Percentiles rank a stretch among this genome's conserved stretches.
These are phyloP conservation scores for Curvularia eragrostidis DNA, from an alignment of 2,329 filamentous ascomycete genomes.

Conservation along the genomic window DNA sequence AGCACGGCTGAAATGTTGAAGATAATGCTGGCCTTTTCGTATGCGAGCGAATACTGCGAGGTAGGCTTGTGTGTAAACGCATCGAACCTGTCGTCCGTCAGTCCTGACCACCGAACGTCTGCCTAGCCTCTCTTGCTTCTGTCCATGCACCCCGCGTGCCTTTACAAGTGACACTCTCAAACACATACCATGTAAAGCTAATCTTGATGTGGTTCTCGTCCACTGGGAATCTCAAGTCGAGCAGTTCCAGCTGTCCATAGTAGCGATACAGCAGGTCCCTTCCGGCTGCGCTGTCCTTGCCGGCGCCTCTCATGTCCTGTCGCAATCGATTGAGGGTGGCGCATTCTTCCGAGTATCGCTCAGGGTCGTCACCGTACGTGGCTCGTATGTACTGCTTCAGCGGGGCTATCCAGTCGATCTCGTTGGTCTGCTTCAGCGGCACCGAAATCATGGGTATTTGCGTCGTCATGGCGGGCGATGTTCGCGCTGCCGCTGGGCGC, in stretches of 20 bases:
- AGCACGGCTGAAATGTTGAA: conserved; percentile 99
- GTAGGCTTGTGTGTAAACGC: conserved; percentile 99
- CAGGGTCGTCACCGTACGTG: conserved; percentile 95
- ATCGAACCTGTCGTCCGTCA: conserved; percentile 76
- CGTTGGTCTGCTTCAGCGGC: conserved; percentile 91
- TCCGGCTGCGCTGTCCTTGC: conserved; percentile 93
- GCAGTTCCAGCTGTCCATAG: conserved; percentile 93
- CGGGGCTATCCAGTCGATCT: conserved; percentile 96
- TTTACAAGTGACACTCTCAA: neutral
- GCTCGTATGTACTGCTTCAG: conserved; percentile 92
- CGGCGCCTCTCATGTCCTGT: conserved; percentile 97
- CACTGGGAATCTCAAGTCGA: conserved; percentile 94
- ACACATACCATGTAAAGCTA: conserved; percentile 87
- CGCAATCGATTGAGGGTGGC: conserved; percentile 89
- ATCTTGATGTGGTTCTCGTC: conserved; percentile 99
- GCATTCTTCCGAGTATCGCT: conserved; percentile 95
- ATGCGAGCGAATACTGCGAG: conserved; percentile 93
- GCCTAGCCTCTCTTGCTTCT: neutral
- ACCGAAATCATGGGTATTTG: conserved; percentile 91
- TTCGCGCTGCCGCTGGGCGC: conserved; percentile 19
- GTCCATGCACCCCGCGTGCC: neutral
- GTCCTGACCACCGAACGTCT: conserved; percentile 3
- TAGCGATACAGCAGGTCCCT: conserved; percentile 94
- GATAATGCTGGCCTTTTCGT: conserved; percentile 98
- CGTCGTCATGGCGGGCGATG: conserved; percentile 41